Percentiles rank a stretch among this genome's conserved stretches.
Conservation (phyloP, 2,329 filamentous ascomycete genomes). For the Ophiostoma piceae region DNA sequence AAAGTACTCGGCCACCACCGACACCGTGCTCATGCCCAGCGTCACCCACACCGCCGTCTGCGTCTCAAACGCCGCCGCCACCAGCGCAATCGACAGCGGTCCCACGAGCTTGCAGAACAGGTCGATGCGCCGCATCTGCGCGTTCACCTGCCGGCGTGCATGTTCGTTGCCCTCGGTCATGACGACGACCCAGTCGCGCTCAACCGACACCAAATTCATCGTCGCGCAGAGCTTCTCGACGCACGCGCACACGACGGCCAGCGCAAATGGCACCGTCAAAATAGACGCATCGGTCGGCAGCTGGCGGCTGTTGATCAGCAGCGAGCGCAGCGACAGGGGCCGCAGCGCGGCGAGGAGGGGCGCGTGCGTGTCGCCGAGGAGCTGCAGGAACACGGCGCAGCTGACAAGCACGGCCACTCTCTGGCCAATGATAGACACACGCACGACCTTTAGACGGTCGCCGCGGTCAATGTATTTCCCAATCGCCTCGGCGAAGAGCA, state of each 20-base stretch:
- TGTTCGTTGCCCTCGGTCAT: slow-evolving; percentile 40
- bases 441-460: slow-evolving; percentile 46
- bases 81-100: slow-evolving; percentile 46
- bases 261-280: slow-evolving; percentile 32
- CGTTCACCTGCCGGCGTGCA: slow-evolving; percentile 41
- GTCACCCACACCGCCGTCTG: slow-evolving; percentile 43
- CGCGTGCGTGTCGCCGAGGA: slow-evolving; percentile 28
- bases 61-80: slow-evolving; percentile 42
- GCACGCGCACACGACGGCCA: slow-evolving; percentile 52
- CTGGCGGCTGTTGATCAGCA: neutral
- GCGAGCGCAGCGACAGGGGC: neutral
- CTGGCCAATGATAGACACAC: slow-evolving; percentile 46
- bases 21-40: slow-evolving; percentile 44
- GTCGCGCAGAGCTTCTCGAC: slow-evolving; percentile 62
- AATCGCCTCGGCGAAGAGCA: slow-evolving; percentile 53
- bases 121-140: slow-evolving; percentile 54
- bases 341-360: slow-evolving; percentile 28
- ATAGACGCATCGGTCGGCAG: slow-evolving; percentile 16
- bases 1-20: slow-evolving; percentile 42
- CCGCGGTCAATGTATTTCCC: slow-evolving; percentile 55
- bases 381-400: slow-evolving; percentile 43
- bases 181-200: slow-evolving; percentile 63
- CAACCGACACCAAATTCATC: slow-evolving; percentile 62
- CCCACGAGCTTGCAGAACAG: slow-evolving; percentile 53
- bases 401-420: slow-evolving; percentile 43